Evolutionary conservation across 78 protist genomes (phyloP).

Genomic region (Cavenderia fasciculata): DNA sequence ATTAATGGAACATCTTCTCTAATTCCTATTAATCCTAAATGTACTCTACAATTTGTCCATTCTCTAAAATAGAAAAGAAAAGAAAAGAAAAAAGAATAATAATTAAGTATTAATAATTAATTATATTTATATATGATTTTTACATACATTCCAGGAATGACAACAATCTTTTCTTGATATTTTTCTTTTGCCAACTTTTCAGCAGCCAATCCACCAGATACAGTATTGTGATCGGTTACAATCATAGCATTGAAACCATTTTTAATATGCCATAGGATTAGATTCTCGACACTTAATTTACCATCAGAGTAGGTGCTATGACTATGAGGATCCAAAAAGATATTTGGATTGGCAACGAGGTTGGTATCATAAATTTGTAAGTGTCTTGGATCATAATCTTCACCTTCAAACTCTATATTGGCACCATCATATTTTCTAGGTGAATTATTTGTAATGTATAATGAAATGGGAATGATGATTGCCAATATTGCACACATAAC

Average conservation of each 20-base stretch:
- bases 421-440: constrained; percentile 23
- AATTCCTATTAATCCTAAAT: constrained; percentile 34
- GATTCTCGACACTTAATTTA: constrained; percentile 10
- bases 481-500: too few relatives aligned
- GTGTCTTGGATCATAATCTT: background rate
- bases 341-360: background rate
- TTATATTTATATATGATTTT: too few relatives aligned
- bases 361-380: background rate
- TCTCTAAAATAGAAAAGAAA: too few relatives aligned
- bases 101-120: too few relatives aligned
- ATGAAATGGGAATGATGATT: too few relatives aligned
- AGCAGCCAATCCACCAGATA: constrained; percentile 28
- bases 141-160: constrained; percentile 44
- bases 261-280: constrained; percentile 47
- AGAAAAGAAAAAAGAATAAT: too few relatives aligned
- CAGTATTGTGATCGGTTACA: constrained; percentile 53
- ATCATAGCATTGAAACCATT: constrained; percentile 59
- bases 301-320: constrained; percentile 55
- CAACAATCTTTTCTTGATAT: constrained; percentile 32
- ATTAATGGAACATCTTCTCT: background rate
- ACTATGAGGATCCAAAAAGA: constrained; percentile 31
- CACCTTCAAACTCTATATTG: background rate
- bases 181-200: constrained; percentile 26
- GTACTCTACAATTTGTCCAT: too few relatives aligned
- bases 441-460: too few relatives aligned